Percentiles rank a stretch among this genome's conserved stretches.
Evolutionary conservation across 2,329 filamentous ascomycete species (phyloP).

Genomic region (Aspergillus pseudonomiae): DNA sequence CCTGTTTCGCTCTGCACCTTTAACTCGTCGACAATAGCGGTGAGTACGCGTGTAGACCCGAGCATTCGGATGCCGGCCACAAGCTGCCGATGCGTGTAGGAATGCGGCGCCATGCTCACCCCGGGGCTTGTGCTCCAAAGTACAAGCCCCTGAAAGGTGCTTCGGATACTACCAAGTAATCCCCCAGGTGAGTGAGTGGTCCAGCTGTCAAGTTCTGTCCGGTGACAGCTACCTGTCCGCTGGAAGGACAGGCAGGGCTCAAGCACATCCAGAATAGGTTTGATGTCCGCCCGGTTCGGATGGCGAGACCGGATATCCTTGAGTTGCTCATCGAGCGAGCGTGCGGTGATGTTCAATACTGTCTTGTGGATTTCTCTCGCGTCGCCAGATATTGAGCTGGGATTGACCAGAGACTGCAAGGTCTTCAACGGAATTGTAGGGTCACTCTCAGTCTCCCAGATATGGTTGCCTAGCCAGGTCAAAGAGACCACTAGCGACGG

Average conservation of each 20-base stretch:
- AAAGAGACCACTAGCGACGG: conserved; percentile 63
- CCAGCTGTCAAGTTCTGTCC: conserved; percentile 58
- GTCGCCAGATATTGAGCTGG: conserved; percentile 61
- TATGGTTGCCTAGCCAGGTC: conserved; percentile 61
- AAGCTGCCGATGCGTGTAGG: conserved; percentile 60
- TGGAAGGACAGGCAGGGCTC: conserved; percentile 56
- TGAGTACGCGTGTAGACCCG: conserved; percentile 43
- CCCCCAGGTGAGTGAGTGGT: conserved; percentile 49
- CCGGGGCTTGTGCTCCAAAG: conserved; percentile 56
- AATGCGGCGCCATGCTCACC: conserved; percentile 56
- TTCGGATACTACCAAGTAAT: conserved; percentile 52
- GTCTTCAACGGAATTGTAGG: conserved; percentile 58
- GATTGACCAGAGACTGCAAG: conserved; percentile 59
- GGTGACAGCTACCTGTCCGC: conserved; percentile 48
- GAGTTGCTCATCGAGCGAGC: conserved; percentile 55
- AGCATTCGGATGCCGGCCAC: conserved; percentile 46
- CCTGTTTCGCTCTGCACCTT: conserved; percentile 45
- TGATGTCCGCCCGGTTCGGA: conserved; percentile 55
- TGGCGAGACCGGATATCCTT: conserved; percentile 54
- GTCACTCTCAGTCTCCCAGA: conserved; percentile 54
- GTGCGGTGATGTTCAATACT: conserved; percentile 60
- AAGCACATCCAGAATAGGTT: conserved; percentile 55
- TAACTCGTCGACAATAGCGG: conserved; percentile 44
- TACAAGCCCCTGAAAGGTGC: conserved; percentile 55
- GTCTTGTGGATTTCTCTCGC: conserved; percentile 63